Percentiles rank a stretch among this genome's conserved stretches.
Conservation (phyloP, 1,139 yeast genomes). For the Nakaseomyces bracarensis region DNA sequence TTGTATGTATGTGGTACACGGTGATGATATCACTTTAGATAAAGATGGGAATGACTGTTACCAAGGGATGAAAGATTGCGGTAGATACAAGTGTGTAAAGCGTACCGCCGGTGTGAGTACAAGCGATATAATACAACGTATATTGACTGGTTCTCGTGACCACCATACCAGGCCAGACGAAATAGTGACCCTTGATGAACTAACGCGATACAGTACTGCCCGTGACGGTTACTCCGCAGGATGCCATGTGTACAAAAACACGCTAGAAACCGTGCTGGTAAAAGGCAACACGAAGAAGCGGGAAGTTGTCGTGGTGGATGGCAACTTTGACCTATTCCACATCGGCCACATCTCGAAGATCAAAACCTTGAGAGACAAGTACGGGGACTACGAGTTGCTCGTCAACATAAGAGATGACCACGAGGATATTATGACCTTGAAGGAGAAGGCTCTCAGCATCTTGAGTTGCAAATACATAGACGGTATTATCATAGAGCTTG, state of each 20-base stretch:
- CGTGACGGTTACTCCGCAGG: slow-evolving; percentile 53
- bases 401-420: slow-evolving; percentile 59
- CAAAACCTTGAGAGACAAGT: slow-evolving; percentile 28
- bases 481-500: slow-evolving; percentile 40
- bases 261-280: slow-evolving; percentile 12
- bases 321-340: slow-evolving; percentile 86
- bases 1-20: slow-evolving; percentile 89
- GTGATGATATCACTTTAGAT: slow-evolving; percentile 95
- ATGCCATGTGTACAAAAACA: slow-evolving; percentile 46
- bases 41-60: slow-evolving; percentile 93
- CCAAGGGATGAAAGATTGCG: slow-evolving; percentile 70
- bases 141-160: slow-evolving; percentile 43
- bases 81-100: slow-evolving; percentile 81
- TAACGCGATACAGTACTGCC: slow-evolving; percentile 56
- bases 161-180: slow-evolving; percentile 12
- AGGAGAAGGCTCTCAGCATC: slow-evolving; percentile 80
- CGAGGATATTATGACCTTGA: slow-evolving; percentile 78
- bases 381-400: slow-evolving; percentile 38
- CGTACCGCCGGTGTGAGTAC: slow-evolving; percentile 92
- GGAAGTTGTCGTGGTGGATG: slow-evolving; percentile 54
- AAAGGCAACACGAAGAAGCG: slow-evolving; percentile 25
- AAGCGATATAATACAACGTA: slow-evolving; percentile 89
- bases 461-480: slow-evolving; percentile 82
- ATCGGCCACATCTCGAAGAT: slow-evolving; percentile 78
- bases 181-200: slow-evolving; percentile 31